Percentiles rank a stretch among this genome's conserved stretches.
Evolutionary conservation across 495 filamentous ascomycete species (phyloP).

Genomic region (Jackrogersella multiformis): DNA sequence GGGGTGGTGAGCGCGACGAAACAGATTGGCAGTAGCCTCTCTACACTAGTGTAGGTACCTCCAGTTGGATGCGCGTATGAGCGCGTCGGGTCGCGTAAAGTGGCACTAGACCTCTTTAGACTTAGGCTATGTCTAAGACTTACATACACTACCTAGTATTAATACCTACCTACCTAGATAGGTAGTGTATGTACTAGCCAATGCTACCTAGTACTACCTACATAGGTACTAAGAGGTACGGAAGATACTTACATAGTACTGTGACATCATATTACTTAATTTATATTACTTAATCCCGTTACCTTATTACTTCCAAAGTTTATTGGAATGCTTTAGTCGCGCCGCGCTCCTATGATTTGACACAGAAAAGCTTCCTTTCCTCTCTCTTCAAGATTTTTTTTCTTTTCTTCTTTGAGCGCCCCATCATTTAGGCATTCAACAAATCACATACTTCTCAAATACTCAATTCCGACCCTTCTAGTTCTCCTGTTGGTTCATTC

Average conservation of each 20-base stretch:
- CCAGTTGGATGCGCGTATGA: no score
- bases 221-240: no score
- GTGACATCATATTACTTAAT: conserved; percentile 31
- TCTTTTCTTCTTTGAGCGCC: not conserved
- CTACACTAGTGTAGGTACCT: no score
- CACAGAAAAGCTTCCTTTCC: not conserved
- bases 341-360: conserved; percentile 12
- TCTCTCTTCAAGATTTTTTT: no score
- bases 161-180: no score
- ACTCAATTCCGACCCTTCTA: not conserved
- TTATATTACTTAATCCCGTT: not conserved
- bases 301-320: no score
- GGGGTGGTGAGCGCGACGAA: conserved; percentile 24
- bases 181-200: no score
- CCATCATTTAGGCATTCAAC: not conserved
- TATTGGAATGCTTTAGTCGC: not conserved
- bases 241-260: conserved; percentile 14
- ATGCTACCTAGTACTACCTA: not conserved
- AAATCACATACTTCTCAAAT: not conserved
- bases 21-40: conserved; percentile 15
- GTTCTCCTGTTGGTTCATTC: not conserved
- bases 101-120: conserved; percentile 39
- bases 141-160: not conserved
- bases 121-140: no score
- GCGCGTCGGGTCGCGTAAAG: conserved; percentile 52